Conservation (phyloP, 1,284 basidiomycete species). For the Tilletiopsis washingtonensis region DNA sequence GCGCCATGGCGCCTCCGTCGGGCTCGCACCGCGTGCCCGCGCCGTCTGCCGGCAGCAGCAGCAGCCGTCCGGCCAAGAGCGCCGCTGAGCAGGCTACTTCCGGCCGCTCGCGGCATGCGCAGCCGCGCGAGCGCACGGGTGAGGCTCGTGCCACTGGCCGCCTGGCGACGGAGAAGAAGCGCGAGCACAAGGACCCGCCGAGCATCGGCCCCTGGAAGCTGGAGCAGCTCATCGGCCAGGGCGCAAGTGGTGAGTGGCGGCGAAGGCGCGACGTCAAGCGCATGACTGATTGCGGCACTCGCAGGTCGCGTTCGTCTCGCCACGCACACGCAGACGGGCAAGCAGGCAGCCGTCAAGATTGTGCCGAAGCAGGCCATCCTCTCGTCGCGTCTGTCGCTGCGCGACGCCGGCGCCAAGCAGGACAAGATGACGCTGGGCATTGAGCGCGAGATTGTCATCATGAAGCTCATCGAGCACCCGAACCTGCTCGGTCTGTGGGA, state of each 20-base stretch:
- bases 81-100: not conserved
- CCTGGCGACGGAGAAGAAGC: conserved; percentile 47
- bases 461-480: conserved; percentile 97
- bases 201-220: conserved; percentile 85
- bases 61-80: not conserved
- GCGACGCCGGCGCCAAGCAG: conserved; percentile 59
- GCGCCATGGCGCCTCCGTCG: not conserved
- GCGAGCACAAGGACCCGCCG: conserved; percentile 49
- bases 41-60: not conserved
- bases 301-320: conserved; percentile 88
- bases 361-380: conserved; percentile 76
- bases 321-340: conserved; percentile 73
- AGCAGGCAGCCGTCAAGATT: conserved; percentile 93
- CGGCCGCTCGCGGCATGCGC: not conserved
- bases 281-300: not conserved
- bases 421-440: conserved; percentile 82
- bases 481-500: conserved; percentile 91
- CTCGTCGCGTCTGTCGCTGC: conserved; percentile 63
- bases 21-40: too few species aligned
- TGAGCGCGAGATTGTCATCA: conserved; percentile 95
- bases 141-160: conserved; percentile 18
- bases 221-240: conserved; percentile 84
- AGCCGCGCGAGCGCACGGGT: conserved; percentile 2
- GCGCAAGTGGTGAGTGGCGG: conserved; percentile 61
- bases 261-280: not conserved